These are phyloP conservation scores for Streptanthus diversifolius DNA, from an alignment of 345 rosid genomes.

Conservation along the genomic window DNA sequence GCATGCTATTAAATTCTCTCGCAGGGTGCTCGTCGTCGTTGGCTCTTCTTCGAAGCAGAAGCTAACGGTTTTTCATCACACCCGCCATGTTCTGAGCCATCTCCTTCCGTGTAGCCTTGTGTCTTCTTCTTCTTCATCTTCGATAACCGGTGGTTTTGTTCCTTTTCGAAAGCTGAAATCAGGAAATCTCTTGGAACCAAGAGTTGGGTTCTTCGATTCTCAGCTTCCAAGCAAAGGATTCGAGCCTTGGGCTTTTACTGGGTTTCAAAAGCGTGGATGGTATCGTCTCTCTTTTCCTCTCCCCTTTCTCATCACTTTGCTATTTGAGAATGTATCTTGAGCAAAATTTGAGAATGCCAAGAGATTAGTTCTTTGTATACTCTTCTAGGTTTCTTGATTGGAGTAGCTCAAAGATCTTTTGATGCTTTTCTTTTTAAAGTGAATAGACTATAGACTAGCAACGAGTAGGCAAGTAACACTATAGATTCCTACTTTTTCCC, in stretches of 20 bases:
- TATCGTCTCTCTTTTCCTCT: no score
- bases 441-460: not conserved
- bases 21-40: slow-evolving; percentile 4
- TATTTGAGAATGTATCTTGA: no score
- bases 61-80: not conserved
- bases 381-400: not conserved
- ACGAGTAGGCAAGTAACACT: no score
- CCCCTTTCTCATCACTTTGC: no score
- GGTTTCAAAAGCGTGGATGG: slow-evolving; percentile 24
- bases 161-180: not conserved
- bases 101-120: slow-evolving; percentile 1
- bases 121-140: not conserved
- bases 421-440: not conserved
- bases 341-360: no score
- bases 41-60: slow-evolving; percentile 19
- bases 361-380: no score
- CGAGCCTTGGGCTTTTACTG: slow-evolving; percentile 15
- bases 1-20: slow-evolving; percentile 19
- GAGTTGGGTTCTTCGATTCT: slow-evolving; percentile 31
- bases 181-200: slow-evolving; percentile 26
- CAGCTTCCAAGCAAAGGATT: not conserved
- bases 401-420: slow-evolving; percentile 9
- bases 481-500: no score
- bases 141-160: no score
- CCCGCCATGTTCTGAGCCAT: slow-evolving; percentile 1